Base-by-base conservation (phyloP, 1,284 basidiomycete species). In the Cryptococcus sp. region DNA sequence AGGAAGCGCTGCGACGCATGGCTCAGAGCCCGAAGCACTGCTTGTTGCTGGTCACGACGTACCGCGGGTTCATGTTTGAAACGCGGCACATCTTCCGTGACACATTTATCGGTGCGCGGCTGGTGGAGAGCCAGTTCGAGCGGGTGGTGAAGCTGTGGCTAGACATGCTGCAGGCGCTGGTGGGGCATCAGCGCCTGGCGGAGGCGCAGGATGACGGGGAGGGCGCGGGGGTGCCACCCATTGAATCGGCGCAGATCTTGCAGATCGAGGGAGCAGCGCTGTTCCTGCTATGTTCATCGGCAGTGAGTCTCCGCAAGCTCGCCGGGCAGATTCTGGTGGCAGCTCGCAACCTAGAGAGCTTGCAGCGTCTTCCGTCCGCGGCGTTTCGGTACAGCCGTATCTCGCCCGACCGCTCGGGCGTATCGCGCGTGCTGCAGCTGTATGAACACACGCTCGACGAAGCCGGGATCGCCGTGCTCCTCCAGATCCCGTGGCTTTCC, bases 51-150 rank as follows among this genome's bases (percentile, higher is more conserved):
- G 79, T 94, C 7, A 80, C 83, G 18, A 82, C 84, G 45, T 89
- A 88, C 70, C 85, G 86, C 21, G 79, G 82, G 39, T 90, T 89
- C 72, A 76, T 96, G 39, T 94, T 94, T 70, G 84, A 86, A 52
- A 85, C 89, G 6, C 79, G 80, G 28, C 80, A 83, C 38, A 82
- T 91, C 35, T 79, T 85, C 16, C 82, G 83, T 57, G 89, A 91
- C 64, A 82, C 84, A 13, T 82, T 84, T 39, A 83, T 79, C 21
- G 86, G 54, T 71, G 83, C 70, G 79, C 81, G 69, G 75, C 78
- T 87, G 46, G 79, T 89, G 35, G 88, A 89, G 63, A 85, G 72
- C n/a, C 76, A 79, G 66, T 77, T 81, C 24, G 79, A 80, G 43
- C 68, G 75, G 12, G 74, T 94, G 1, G 78, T 91, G 28, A 80